Evolutionary conservation across 257 asterid genomes (phyloP).

Genomic region (Gynochthodes officinalis): DNA sequence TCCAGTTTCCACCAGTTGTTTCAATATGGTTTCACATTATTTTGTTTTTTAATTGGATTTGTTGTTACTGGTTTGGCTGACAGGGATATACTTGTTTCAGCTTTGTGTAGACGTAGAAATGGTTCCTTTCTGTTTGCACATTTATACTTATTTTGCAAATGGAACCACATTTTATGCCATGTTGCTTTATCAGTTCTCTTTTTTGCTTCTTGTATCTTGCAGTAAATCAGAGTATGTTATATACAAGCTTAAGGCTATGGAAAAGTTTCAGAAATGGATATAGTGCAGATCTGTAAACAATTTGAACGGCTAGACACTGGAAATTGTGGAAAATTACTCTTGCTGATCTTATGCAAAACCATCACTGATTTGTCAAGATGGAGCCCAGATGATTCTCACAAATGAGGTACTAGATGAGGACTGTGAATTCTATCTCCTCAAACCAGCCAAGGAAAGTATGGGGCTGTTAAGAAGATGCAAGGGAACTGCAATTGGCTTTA

Average conservation of each 20-base stretch:
- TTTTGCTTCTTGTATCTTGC: constrained; percentile 25
- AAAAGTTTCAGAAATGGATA: constrained; percentile 69
- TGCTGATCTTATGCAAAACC: constrained; percentile 70
- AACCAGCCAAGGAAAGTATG: not conserved
- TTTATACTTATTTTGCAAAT: not conserved
- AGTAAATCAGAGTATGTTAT: constrained; percentile 84
- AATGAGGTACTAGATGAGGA: not conserved
- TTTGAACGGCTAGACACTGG: constrained; percentile 81
- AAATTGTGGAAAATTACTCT: constrained; percentile 81
- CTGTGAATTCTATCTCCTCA: not conserved
- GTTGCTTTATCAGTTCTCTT: not conserved
- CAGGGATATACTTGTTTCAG: not conserved
- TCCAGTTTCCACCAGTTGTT: not conserved
- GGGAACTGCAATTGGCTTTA: not conserved
- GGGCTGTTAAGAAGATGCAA: not conserved
- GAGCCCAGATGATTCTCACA: not conserved
- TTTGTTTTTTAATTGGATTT: not conserved
- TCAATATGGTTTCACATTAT: not conserved
- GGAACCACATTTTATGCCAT: not conserved
- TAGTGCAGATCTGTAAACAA: constrained; percentile 60
- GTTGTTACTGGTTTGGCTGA: not conserved
- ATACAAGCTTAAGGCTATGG: constrained; percentile 94
- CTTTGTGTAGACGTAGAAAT: not conserved
- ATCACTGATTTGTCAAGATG: constrained; percentile 29
- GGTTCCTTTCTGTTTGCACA: not conserved